Evolutionary conservation across 495 filamentous ascomycete genomes (phyloP).

Genomic region (Sphaerosporella brunnea): DNA sequence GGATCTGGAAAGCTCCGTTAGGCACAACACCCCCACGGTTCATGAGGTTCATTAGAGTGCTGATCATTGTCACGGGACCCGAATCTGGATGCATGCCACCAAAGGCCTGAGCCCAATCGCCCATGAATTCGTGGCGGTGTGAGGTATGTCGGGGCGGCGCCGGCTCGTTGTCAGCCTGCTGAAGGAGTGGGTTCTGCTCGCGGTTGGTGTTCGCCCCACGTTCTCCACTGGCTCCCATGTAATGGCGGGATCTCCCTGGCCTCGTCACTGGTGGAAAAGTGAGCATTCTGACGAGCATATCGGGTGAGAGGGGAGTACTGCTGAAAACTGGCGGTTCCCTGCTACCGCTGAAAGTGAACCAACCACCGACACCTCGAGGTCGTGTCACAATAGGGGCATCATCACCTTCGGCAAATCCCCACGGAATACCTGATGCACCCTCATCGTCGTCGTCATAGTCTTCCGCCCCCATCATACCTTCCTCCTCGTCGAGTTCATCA

Average conservation of each 20-base stretch:
- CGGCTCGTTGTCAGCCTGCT: constrained; percentile 21
- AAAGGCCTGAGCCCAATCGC: constrained; percentile 39
- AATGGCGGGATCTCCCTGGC: constrained; percentile 15
- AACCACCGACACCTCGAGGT: constrained; percentile 33
- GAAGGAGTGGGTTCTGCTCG: constrained; percentile 24
- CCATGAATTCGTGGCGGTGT: constrained; percentile 27
- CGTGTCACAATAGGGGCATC: constrained; percentile 28
- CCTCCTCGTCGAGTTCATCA: constrained; percentile 52
- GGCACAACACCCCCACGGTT: constrained; percentile 31
- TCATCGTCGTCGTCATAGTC: constrained; percentile 52
- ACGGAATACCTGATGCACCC: constrained; percentile 35
- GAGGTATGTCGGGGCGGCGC: constrained; percentile 16
- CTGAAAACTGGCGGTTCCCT: constrained; percentile 25
- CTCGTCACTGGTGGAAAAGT: constrained; percentile 17
- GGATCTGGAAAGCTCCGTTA: constrained; percentile 40
- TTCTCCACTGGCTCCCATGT: constrained; percentile 17
- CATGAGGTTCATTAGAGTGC: constrained; percentile 39
- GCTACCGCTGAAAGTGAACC: constrained; percentile 28
- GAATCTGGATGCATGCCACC: constrained; percentile 32
- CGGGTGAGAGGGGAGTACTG: constrained; percentile 12
- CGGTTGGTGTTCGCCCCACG: constrained; percentile 14
- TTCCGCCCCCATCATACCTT: constrained; percentile 35
- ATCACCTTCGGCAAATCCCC: constrained; percentile 27
- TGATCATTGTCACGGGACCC: constrained; percentile 38
- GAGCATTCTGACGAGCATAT: not conserved